Evolutionary conservation across 2,329 filamentous ascomycete species (phyloP).

Genomic region (Xylariales sp.): DNA sequence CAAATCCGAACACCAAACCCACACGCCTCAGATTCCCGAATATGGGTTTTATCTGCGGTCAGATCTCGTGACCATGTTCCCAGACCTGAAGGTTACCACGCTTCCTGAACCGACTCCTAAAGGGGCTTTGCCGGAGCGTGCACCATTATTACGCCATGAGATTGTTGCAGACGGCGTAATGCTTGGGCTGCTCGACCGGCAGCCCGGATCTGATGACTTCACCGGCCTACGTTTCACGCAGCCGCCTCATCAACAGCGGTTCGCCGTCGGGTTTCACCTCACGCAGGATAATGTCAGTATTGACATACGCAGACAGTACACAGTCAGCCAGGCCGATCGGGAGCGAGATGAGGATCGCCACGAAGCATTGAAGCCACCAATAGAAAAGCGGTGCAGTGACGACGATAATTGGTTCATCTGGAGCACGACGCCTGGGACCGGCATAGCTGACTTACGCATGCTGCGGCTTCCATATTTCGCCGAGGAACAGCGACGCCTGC

Average conservation of each 20-base stretch:
- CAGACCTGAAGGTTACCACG: conserved; percentile 13
- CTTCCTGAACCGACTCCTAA: background rate
- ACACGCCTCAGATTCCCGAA: conserved; percentile 7
- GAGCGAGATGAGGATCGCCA: background rate
- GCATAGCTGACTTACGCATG: conserved; percentile 1
- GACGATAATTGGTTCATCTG: conserved; percentile 11
- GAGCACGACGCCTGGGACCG: background rate
- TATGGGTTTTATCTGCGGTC: conserved; percentile 28
- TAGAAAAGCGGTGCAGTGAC: background rate
- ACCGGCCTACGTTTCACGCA: conserved; percentile 10
- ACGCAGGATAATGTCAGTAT: background rate
- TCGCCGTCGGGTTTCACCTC: conserved; percentile 1
- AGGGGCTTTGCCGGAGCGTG: background rate
- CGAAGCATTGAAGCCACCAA: background rate
- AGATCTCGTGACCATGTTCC: conserved; percentile 23
- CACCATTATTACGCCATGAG: conserved; percentile 19
- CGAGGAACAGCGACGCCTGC: background rate
- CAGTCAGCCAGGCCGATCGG: conserved; percentile 5
- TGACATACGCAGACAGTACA: conserved; percentile 16
- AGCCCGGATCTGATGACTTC: conserved; percentile 13
- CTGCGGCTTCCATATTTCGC: conserved; percentile 15
- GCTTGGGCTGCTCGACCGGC: conserved; percentile 14
- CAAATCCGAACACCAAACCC: background rate
- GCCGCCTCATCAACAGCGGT: conserved; percentile 20
- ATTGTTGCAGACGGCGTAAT: conserved; percentile 26